A percentile compares a stretch with the other conserved stretches of the same genome.
Conservation (phyloP, 2,329 filamentous ascomycete species). For the Paramyrothecium roridum region DNA sequence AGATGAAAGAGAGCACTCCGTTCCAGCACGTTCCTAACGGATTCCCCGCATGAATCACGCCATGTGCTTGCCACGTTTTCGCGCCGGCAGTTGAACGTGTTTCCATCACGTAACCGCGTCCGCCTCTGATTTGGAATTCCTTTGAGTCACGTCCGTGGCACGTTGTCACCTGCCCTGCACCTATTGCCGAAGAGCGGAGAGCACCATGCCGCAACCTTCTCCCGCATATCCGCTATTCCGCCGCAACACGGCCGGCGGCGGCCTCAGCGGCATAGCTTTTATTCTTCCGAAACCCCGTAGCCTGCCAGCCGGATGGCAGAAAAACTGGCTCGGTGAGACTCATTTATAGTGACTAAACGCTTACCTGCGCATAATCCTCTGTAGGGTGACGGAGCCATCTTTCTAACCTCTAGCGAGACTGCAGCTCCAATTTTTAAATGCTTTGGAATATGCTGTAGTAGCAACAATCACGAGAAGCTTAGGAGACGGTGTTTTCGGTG, state of each 20-base stretch:
- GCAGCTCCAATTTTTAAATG: too few species aligned
- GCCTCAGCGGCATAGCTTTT: too few species aligned
- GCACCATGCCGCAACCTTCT: neutral
- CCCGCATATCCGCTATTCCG: neutral
- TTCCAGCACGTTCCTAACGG: too few species aligned
- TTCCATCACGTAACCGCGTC: neutral
- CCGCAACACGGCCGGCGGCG: neutral
- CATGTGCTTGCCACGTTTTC: neutral
- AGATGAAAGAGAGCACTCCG: too few species aligned
- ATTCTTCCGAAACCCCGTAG: too few species aligned
- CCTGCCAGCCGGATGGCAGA: too few species aligned
- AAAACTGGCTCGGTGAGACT: too few species aligned
- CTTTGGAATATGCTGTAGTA: too few species aligned
- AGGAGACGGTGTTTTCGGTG: slow-evolving; percentile 4
- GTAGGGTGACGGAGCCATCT: too few species aligned
- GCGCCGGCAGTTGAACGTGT: neutral
- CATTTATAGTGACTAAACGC: too few species aligned
- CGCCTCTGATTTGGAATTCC: neutral
- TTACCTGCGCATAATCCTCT: too few species aligned
- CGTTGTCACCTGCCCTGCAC: neutral
- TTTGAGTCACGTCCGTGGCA: neutral
- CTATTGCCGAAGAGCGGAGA: neutral
- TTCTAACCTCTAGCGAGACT: too few species aligned
- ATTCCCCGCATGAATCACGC: neutral
- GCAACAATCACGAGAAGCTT: neutral